Evolutionary conservation across 768 basidiomycete genomes (phyloP), one percentile per base, ranked within the genome.

Genomic region (Tulasnella sp.): DNA sequence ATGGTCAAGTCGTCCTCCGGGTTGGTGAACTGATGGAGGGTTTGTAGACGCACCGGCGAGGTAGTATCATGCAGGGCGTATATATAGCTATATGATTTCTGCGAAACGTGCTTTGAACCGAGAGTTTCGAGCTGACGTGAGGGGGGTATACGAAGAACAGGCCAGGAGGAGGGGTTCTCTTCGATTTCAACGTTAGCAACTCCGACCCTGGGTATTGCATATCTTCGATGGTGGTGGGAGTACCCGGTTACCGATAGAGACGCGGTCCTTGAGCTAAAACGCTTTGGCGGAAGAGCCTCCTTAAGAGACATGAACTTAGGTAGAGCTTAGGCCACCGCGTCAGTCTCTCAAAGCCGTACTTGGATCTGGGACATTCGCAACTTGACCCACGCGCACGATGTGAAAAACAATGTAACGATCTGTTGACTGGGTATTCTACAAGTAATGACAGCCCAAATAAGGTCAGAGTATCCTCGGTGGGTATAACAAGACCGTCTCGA

Each of bases 1-100:
- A 80, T 78, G 85, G 85, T 72, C 77, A 80, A 23, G 26, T 84
- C 15, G 44, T 83, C 11, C 51, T 83, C 20, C 55, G 75, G 71
- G 76, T 83, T 37, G 82, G 79, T n/a, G n/a, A n/a, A n/a, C n/a
- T n/a, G n/a, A n/a, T n/a, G n/a, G n/a, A n/a, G n/a, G n/a, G n/a
- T n/a, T 11, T 55, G 51, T 44, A 44, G 42, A n/a, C n/a, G 42
- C 13, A 13, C 13, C 42, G 13, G 13, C 5, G 5, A 6, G 42
- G 5, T 13, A 44, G 42, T 44, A 13, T 44, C 42, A 44, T 44
- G 6, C 13, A 13, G 42, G 42, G 44, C 44, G 44, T 44, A 44
- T 44, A 44, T 44, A 44, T 44, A 35, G 5, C 10, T 44, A 44
- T 44, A 18, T 44, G 44, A 18, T 44, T 44, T 44, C 44, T 10